A percentile compares a stretch with the other conserved stretches of the same genome.
Conservation (phyloP, 257 asterid genomes). For the Capsicum baccatum region DNA sequence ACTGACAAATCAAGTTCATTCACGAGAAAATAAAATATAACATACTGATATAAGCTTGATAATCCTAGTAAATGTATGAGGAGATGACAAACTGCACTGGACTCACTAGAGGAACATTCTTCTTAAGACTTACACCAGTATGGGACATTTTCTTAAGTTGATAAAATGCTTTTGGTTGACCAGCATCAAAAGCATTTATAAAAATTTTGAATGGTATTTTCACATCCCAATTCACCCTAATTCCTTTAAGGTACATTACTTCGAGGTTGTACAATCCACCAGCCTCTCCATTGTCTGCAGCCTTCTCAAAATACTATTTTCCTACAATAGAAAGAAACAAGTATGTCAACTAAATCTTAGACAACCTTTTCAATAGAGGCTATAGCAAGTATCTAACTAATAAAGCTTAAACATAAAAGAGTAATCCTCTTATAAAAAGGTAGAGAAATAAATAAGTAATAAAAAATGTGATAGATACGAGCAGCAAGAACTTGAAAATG, state of each 20-base stretch:
- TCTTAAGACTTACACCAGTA: conserved; percentile 88
- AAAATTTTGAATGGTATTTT: conserved; percentile 69
- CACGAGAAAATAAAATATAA: conserved; percentile 21
- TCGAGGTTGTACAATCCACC: too few species aligned
- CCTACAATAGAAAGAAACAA: too few species aligned
- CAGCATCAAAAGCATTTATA: conserved; percentile 73
- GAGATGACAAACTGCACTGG: neutral
- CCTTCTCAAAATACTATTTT: too few species aligned
- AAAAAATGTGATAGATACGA: neutral
- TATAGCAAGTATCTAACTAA: too few species aligned
- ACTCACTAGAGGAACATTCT: conserved; percentile 81
- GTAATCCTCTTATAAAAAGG: too few species aligned
- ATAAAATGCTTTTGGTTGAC: conserved; percentile 97
- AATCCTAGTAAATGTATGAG: too few species aligned
- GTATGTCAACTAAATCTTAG: too few species aligned
- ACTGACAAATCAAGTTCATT: neutral
- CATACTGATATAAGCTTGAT: neutral
- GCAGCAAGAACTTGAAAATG: conserved; percentile 10
- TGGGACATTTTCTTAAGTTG: conserved; percentile 98
- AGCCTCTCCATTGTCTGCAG: too few species aligned
- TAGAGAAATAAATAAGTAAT: too few species aligned
- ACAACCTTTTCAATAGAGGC: too few species aligned
- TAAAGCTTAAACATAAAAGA: too few species aligned
- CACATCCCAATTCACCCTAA: conserved; percentile 89
- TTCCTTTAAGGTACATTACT: conserved; percentile 48